Conservation (phyloP, 2,329 filamentous ascomycete genomes). For the Alternaria consortialis region DNA sequence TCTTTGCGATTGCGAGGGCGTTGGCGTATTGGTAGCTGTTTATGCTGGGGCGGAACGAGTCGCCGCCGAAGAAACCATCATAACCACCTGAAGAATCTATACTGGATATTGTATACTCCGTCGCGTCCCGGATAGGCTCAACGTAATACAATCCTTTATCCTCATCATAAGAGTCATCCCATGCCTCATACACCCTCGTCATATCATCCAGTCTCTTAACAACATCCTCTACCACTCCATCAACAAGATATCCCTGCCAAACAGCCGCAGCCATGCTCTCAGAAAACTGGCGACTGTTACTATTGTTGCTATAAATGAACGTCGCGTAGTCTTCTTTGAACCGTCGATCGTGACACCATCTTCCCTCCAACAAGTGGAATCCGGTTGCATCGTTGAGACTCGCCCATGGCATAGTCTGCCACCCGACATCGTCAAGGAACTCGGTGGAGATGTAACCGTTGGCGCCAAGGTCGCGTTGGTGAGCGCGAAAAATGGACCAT, state of each 20-base stretch:
- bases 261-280: constrained; percentile 55
- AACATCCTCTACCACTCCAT: constrained; percentile 49
- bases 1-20: constrained; percentile 52
- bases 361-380: constrained; percentile 56
- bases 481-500: constrained; percentile 56
- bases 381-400: constrained; percentile 57
- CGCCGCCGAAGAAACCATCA: constrained; percentile 54
- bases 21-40: constrained; percentile 58
- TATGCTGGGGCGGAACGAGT: constrained; percentile 56
- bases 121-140: constrained; percentile 56
- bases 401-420: constrained; percentile 55
- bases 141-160: constrained; percentile 56
- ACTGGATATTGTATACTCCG: constrained; percentile 57
- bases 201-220: constrained; percentile 47
- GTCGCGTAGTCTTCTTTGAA: constrained; percentile 56
- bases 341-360: constrained; percentile 57
- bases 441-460: constrained; percentile 58
- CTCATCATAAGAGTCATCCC: constrained; percentile 51
- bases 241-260: constrained; percentile 54
- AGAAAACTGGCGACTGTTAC: constrained; percentile 56
- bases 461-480: constrained; percentile 56
- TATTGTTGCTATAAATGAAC: constrained; percentile 53
- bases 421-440: constrained; percentile 56
- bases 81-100: constrained; percentile 54
- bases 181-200: constrained; percentile 51